Conservation (phyloP, 805 yeast species). For the Candida methanosorbosa region DNA sequence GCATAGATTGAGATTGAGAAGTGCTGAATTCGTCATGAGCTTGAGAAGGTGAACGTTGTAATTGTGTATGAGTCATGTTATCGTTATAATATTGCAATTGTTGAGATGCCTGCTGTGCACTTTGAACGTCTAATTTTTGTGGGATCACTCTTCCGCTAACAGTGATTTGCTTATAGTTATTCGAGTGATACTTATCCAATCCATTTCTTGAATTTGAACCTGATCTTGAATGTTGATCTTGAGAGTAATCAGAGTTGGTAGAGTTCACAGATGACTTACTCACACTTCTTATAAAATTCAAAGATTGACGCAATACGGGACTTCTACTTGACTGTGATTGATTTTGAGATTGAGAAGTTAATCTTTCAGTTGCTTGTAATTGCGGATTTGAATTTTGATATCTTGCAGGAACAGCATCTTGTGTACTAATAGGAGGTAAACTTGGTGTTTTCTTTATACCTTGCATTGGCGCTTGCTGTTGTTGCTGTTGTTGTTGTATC, state of each 20-base stretch:
- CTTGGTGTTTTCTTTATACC: conserved; percentile 10
- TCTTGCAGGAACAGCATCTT: conserved; percentile 17
- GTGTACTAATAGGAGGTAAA: conserved; percentile 12
- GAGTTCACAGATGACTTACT: conserved; percentile 17
- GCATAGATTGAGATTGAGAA: conserved; percentile 14
- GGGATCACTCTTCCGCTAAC: conserved; percentile 36
- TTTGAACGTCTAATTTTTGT: conserved; percentile 31
- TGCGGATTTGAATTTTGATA: too few species aligned
- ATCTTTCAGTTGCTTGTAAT: conserved; percentile 3
- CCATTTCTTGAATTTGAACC: conserved; percentile 3
- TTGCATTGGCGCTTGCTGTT: neutral
- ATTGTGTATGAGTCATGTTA: neutral
- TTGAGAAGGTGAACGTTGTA: neutral
- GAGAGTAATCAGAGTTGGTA: neutral
- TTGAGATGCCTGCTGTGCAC: too few species aligned
- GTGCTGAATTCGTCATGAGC: conserved; percentile 1
- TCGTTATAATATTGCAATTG: conserved; percentile 5
- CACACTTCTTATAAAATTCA: conserved; percentile 24
- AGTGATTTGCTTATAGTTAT: conserved; percentile 26
- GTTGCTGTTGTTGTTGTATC: neutral
- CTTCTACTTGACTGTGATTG: conserved; percentile 15
- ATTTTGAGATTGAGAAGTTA: conserved; percentile 3
- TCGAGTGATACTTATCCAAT: conserved; percentile 26
- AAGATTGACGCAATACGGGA: conserved; percentile 30
- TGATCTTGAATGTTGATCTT: neutral